Evolutionary conservation across 148 eudicot genomes (phyloP).

Genomic region (Limonium bicolor): DNA sequence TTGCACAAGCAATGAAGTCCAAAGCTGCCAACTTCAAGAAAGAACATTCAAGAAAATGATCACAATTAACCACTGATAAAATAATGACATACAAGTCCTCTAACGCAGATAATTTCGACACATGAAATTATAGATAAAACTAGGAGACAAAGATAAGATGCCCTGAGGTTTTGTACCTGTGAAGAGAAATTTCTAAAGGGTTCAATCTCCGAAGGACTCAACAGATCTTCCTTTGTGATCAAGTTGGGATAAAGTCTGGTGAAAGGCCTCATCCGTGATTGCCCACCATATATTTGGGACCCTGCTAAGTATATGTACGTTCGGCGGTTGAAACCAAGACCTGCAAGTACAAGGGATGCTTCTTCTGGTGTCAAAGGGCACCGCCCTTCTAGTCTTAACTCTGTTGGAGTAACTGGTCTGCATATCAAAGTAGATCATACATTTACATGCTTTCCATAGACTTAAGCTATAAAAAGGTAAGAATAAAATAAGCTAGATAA

Average conservation of each 20-base stretch:
- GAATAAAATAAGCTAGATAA: neutral
- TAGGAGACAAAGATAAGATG: too few relatives aligned
- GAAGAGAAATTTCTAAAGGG: slow-evolving; percentile 76
- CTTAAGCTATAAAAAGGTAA: neutral
- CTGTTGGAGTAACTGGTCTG: slow-evolving; percentile 47
- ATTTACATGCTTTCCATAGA: neutral
- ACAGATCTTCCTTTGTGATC: slow-evolving; percentile 78
- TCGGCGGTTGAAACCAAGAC: slow-evolving; percentile 40
- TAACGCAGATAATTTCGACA: too few relatives aligned
- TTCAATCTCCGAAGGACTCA: slow-evolving; percentile 51
- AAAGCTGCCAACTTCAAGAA: slow-evolving; percentile 77
- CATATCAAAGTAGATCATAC: too few relatives aligned
- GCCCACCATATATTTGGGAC: slow-evolving; percentile 62
- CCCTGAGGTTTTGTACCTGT: slow-evolving; percentile 42
- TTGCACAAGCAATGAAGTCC: slow-evolving; percentile 86
- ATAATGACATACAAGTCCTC: too few relatives aligned
- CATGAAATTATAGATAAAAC: too few relatives aligned
- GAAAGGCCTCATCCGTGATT: slow-evolving; percentile 52
- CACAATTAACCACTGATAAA: neutral
- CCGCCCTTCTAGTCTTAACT: slow-evolving; percentile 57
- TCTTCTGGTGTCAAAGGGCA: slow-evolving; percentile 98
- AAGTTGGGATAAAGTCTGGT: slow-evolving; percentile 67
- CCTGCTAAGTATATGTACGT: slow-evolving; percentile 84
- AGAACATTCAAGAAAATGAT: neutral
- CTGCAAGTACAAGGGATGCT: slow-evolving; percentile 79